These are phyloP conservation scores for Tylopilus intermedius DNA, from an alignment of 768 basidiomycete species.

Conservation along the genomic window DNA sequence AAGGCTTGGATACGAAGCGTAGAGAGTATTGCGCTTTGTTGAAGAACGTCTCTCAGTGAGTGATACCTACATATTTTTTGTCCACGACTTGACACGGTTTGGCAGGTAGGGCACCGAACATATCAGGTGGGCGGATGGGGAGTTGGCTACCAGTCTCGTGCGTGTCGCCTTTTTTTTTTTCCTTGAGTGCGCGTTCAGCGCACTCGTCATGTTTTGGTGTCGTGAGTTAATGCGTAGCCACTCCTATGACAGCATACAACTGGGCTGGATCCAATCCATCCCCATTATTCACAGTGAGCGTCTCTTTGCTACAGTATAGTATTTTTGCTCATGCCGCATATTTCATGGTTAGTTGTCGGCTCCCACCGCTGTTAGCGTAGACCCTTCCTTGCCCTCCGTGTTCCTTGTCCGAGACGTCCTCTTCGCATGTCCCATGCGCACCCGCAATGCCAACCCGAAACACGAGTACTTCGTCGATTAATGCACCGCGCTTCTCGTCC, in stretches of 20 bases:
- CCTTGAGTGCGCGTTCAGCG: too few species aligned
- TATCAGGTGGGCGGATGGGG: too few species aligned
- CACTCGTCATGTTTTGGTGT: not conserved
- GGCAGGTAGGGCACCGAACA: conserved; percentile 47
- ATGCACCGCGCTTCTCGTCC: conserved; percentile 64
- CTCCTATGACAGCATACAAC: conserved; percentile 43
- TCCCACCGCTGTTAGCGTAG: conserved; percentile 65
- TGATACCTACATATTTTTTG: conserved; percentile 4
- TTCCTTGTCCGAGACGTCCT: conserved; percentile 67
- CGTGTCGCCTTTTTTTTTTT: too few species aligned
- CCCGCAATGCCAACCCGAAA: conserved; percentile 51
- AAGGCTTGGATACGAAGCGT: conserved; percentile 98
- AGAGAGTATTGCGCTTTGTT: conserved; percentile 75
- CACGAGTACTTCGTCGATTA: conserved; percentile 67
- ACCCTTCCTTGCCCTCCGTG: conserved; percentile 58
- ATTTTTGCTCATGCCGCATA: not conserved
- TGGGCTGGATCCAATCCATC: conserved; percentile 64
- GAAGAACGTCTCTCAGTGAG: conserved; percentile 62
- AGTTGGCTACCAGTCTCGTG: too few species aligned
- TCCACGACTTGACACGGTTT: not conserved
- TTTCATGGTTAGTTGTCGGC: conserved; percentile 54
- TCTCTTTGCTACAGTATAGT: not conserved
- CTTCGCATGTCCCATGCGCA: conserved; percentile 54
- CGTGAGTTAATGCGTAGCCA: not conserved
- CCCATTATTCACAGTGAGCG: conserved; percentile 77